Percentiles rank a stretch among this genome's conserved stretches.
These are phyloP conservation scores for Agastache rugosa DNA, from an alignment of 257 asterid genomes.

Conservation along the genomic window DNA sequence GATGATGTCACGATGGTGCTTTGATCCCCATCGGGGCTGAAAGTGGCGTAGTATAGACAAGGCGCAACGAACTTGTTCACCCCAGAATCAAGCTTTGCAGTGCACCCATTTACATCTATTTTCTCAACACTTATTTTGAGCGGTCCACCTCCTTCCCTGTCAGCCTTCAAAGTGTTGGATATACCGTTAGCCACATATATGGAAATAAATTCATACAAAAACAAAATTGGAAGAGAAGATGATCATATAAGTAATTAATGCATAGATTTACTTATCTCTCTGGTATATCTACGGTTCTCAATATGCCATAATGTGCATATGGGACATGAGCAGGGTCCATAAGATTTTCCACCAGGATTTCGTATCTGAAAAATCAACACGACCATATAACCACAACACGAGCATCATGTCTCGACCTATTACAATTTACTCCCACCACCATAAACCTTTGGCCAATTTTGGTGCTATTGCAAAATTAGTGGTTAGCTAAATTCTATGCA, in stretches of 20 bases:
- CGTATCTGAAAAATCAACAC: constrained; percentile 61
- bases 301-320: constrained; percentile 84
- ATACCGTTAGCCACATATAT: constrained; percentile 46
- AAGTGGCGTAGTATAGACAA: constrained; percentile 59
- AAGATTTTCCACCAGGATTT: constrained; percentile 75
- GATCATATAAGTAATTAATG: constrained; percentile 26
- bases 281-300: constrained; percentile 51
- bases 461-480: no score
- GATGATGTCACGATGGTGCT: constrained; percentile 42
- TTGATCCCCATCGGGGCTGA: constrained; percentile 45
- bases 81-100: constrained; percentile 47
- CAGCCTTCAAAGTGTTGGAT: constrained; percentile 74
- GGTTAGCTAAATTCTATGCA: no score
- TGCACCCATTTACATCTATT: constrained; percentile 60
- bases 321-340: constrained; percentile 97
- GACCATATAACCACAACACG: no score
- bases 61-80: constrained; percentile 59
- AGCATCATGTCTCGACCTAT: no score
- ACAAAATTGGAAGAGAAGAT: neutral
- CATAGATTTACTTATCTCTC: constrained; percentile 66
- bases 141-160: constrained; percentile 86
- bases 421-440: no score
- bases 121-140: constrained; percentile 54
- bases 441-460: no score
- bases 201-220: neutral